Evolutionary conservation across 2,329 filamentous ascomycete species (phyloP), one percentile per base, ranked within the genome.

Genomic region (Coniella vitis): DNA sequence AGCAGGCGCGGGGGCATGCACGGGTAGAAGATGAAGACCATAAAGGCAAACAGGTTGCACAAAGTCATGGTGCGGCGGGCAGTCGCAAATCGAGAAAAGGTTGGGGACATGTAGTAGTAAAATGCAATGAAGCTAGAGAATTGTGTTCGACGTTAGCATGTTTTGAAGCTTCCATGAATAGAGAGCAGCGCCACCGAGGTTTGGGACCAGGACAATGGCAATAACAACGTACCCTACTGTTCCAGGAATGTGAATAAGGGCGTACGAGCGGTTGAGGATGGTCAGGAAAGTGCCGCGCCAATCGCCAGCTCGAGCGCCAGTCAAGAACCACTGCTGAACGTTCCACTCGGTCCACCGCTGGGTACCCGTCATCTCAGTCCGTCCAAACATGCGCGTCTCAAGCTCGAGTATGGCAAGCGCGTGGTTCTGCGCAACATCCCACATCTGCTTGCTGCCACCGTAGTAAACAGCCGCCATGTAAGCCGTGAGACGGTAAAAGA

Each of bases 1-100:
- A 83, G 69, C 39, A 83, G 66, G 7, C 79, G 74, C 45, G 79
- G 79, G 3, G 79, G 79, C 75, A 81, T 81, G 57, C 75, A 79
- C 9, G 78, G 78, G 65, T 75, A 81, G 35, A 76, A 61, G 22
- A 75, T 78, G 60, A 81, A 81, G 55, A 77, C 67, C 54, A 73
- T 55, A 54, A 81, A 81, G 39, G 78, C 77, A 46, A 76, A 60
- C 42, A 79, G 66, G 53, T 81, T 81, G 52, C 74, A 75, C 52
- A 79, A 67, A 12, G 78, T 62, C 61, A 68, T 68, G 56, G 63
- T 68, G 32, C 65, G 65, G 38, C 66, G 66, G 5, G 61, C 66
- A 4, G 59, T 58, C 1, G 64, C 64, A 45, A 69, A 68, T 14
- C 65, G 64, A 19, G 58, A 56, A 45, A 65, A 63, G 2, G 61